Conservation (phyloP, 2,329 filamentous ascomycete genomes). For the Penicillium sp. region DNA sequence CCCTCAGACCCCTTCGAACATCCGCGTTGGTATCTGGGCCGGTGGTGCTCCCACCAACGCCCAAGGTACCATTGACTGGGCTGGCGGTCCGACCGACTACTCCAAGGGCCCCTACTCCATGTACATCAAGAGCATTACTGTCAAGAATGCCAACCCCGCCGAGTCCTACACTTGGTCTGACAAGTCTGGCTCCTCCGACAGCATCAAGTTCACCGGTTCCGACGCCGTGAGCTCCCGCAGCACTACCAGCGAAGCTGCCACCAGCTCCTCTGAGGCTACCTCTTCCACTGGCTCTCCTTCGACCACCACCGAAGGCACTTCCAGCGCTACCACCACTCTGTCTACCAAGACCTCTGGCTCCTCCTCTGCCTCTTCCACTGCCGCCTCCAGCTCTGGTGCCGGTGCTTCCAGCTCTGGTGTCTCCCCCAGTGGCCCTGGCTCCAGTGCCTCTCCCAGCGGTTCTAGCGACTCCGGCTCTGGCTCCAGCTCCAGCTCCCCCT, state of each 20-base stretch:
- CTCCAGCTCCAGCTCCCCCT: constrained; percentile 6
- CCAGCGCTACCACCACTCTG: constrained; percentile 7
- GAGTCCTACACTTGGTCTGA: constrained; percentile 66
- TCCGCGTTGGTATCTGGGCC: constrained; percentile 68
- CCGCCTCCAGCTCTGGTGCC: constrained; percentile 11
- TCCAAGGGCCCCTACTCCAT: constrained; percentile 66
- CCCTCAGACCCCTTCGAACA: constrained; percentile 71
- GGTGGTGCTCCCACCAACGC: constrained; percentile 53
- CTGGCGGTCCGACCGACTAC: constrained; percentile 68
- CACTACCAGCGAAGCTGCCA: constrained; percentile 8
- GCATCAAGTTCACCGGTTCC: constrained; percentile 51
- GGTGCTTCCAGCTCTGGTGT: constrained; percentile 12
- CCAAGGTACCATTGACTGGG: constrained; percentile 62
- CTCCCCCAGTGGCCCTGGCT: constrained; percentile 5
- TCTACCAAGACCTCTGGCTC: constrained; percentile 9
- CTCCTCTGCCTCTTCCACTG: constrained; percentile 10
- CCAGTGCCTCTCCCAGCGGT: neutral
- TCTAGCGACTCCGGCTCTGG: constrained; percentile 9
- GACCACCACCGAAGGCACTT: constrained; percentile 13
- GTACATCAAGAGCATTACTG: constrained; percentile 63
- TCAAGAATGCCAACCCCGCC: constrained; percentile 56
- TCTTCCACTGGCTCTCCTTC: constrained; percentile 10
- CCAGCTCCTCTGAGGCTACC: constrained; percentile 1
- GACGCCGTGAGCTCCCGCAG: constrained; percentile 9
- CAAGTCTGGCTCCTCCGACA: constrained; percentile 59